Percentiles rank a stretch among this genome's conserved stretches.
These are phyloP conservation scores for Gentiana macrophylla DNA, from an alignment of 257 asterid species.

Conservation along the genomic window DNA sequence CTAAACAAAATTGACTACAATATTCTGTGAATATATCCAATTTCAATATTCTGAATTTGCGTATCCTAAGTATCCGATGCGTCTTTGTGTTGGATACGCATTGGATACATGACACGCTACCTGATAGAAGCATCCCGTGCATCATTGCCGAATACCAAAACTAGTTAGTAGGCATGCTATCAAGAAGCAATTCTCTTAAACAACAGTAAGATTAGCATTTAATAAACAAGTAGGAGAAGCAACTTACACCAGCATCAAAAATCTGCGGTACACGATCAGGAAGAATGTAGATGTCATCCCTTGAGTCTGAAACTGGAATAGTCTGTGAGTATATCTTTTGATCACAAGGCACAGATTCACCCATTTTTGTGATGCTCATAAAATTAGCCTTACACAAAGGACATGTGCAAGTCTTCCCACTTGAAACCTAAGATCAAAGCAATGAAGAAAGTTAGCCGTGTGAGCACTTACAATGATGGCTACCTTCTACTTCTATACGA, in stretches of 20 bases:
- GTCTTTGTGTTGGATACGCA: too few relatives aligned
- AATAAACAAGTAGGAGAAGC: neutral
- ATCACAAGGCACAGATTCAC: constrained; percentile 56
- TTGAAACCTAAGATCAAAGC: constrained; percentile 28
- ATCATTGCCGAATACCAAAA: neutral
- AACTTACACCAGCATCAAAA: constrained; percentile 42
- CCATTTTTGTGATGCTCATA: constrained; percentile 61
- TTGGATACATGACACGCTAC: too few relatives aligned
- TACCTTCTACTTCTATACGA: neutral
- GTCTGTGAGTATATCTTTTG: constrained; percentile 90
- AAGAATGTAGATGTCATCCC: constrained; percentile 41
- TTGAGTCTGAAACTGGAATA: constrained; percentile 33
- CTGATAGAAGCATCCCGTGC: neutral
- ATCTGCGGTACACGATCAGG: constrained; percentile 30
- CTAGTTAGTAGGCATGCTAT: neutral
- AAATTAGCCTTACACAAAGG: constrained; percentile 87
- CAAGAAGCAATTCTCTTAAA: neutral
- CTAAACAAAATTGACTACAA: too few relatives aligned
- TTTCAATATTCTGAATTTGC: neutral
- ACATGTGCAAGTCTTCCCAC: constrained; percentile 51
- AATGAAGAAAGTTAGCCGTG: neutral
- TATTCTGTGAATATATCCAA: too few relatives aligned
- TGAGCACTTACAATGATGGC: neutral
- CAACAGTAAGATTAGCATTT: neutral
- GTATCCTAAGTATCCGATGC: neutral